Evolutionary conservation across 805 yeast species (phyloP).

Genomic region (Lachancea waltii): DNA sequence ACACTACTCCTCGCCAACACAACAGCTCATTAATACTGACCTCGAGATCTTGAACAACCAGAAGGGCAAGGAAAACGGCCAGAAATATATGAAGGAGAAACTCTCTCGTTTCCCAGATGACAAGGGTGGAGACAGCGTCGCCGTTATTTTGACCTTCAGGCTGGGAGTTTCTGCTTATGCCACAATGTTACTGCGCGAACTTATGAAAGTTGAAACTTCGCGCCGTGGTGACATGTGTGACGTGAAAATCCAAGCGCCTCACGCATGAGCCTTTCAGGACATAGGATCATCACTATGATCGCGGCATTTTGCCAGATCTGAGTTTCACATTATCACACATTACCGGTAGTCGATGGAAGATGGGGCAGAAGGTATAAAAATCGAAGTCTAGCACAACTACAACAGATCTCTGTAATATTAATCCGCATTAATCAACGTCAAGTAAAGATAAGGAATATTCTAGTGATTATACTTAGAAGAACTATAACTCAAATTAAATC

Average conservation of each 20-base stretch:
- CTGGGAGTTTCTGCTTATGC: constrained; percentile 89
- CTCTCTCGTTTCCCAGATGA: constrained; percentile 31
- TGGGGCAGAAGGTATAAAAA: neutral
- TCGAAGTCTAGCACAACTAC: neutral
- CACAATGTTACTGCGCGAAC: constrained; percentile 93
- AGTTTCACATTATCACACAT: too few species aligned
- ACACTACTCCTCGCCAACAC: constrained; percentile 55
- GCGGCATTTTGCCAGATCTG: too few species aligned
- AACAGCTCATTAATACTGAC: constrained; percentile 77
- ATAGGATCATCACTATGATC: too few species aligned
- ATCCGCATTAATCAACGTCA: too few species aligned
- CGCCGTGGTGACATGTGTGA: constrained; percentile 45
- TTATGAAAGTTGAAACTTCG: constrained; percentile 71
- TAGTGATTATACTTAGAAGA: neutral
- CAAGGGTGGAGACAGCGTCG: constrained; percentile 46
- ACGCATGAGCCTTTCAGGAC: too few species aligned
- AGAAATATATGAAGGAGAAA: constrained; percentile 27
- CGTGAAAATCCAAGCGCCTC: constrained; percentile 17
- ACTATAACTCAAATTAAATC: neutral
- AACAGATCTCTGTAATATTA: too few species aligned
- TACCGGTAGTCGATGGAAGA: too few species aligned
- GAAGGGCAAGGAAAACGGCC: constrained; percentile 30
- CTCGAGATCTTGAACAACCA: constrained; percentile 44
- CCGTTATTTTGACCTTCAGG: constrained; percentile 69
- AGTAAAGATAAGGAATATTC: constrained; percentile 3